Base-by-base conservation (phyloP, 805 yeast species). In the Peterozyma toletana region DNA sequence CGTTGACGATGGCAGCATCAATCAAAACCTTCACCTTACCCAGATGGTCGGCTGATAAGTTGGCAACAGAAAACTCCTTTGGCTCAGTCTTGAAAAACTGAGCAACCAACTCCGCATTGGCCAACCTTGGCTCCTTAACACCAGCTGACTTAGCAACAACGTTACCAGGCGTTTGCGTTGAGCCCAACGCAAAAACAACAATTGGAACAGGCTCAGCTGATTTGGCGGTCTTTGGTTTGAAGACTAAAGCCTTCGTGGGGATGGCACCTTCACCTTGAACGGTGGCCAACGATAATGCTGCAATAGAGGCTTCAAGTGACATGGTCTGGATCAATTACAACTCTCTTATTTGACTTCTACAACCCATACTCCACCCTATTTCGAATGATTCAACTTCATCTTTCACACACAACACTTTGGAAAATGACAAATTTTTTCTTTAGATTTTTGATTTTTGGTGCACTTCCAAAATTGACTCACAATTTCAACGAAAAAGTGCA, bases 171-270 rank as follows among this genome's bases (percentile, higher is more conserved):
- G 96, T 86, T 39, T 71, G 68, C 5, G 95, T 85, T 2, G 80
- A 54, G 31, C 76, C 76, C 47, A 83, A 71, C 7, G 96, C 96
- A 56, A 88, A 73, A 30, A 87, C 86, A 42, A 88, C 76, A 30
- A 88, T 74, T 36, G 96, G 96, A 35, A 84, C 79, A 27, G 93
- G 85, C 15, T 76, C 63, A 41, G 86, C 87, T 39, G 87, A 67
- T 59, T 88, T 88, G 33, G 95, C 82, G 39, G 96, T 86, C 67
- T 88, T 88, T 54, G 96, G 96, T 67, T 88, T 88, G 77, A 88
- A 88, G 27, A 88, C 89, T 49, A 88, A 69, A 4, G 90, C 75
- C 64, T 88, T 88, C 49, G 86, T 75, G 29, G 80, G 68, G 27
- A 68, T 49, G 2, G 83, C 71, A 34, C 71, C 67, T 38, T 71